Base-by-base conservation (phyloP, 108 stramenopile genomes). In the Cyclotella sp. region DNA sequence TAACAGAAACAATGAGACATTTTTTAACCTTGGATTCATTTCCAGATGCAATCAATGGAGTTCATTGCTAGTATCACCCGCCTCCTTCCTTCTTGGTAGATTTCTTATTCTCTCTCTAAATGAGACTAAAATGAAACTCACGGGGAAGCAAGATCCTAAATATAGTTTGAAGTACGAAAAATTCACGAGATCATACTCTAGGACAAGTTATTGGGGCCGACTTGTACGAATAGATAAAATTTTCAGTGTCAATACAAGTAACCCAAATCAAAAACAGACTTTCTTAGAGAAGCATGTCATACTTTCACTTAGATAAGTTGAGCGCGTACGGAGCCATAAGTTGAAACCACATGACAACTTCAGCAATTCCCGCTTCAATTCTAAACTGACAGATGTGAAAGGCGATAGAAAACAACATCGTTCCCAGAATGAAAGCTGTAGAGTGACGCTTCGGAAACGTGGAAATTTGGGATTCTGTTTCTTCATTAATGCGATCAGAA, bases 311-410 rank as follows among this genome's bases (percentile, higher is more conserved):
- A n/a, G 55, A 24, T 34, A 34, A 34, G 34, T 34, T 34, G 19
- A 29, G 60, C 29, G 34, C 34, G 12, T 34, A 61, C 13, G 30
- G 29, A 13, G 34, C 19, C 14, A 15, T 34, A 2, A 61, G 60
- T 2, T 61, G 60, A 16, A 29, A 29, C 60, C 60, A 61, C 5
- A 61, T 61, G 34, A 12, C 29, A 61, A 61, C 9, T n/a, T 61
- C 60, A 13, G 29, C 29, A 30, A 34, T 21, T 10, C 30, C 60
- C 15, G 30, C 18, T 34, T 61, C 60, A 39, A 39, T 11, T 34
- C 34, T 39, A 39, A 34, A 61, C 8, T 61, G 55, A 57, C 55
- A 57, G 24, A 57, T 5, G 14, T 34, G 60, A 15, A 61, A 61
- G 7, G 34, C 60, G 11, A 61, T 14, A 2, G 60, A 34, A 7